These are phyloP conservation scores for Phialemonium atrogriseum DNA, from an alignment of 2,329 filamentous ascomycete species.

Conservation along the genomic window DNA sequence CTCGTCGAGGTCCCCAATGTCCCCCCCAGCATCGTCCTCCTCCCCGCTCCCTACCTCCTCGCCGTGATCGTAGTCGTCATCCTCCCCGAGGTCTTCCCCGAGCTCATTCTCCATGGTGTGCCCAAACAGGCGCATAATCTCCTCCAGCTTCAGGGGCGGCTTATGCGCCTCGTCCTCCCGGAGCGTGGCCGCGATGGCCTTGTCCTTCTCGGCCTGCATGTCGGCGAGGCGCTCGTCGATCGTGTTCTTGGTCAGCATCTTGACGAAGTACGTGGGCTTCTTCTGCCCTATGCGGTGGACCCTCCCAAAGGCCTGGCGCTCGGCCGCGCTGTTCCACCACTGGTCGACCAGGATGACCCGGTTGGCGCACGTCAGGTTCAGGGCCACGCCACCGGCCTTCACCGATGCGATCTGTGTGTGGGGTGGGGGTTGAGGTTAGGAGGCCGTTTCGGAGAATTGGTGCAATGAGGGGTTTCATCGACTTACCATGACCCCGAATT, in stretches of 20 bases:
- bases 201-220: slow-evolving; percentile 49
- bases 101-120: too few species aligned
- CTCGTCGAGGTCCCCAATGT: too few species aligned
- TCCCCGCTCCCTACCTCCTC: too few species aligned
- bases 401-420: slow-evolving; percentile 24
- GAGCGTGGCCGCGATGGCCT: slow-evolving; percentile 27
- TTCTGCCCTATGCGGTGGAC: slow-evolving; percentile 58
- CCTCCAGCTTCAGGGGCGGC: neutral
- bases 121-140: slow-evolving; percentile 3
- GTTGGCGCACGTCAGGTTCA: slow-evolving; percentile 35
- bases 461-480: slow-evolving; percentile 6
- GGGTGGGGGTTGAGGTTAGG: slow-evolving; percentile 1
- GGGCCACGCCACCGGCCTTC: slow-evolving; percentile 25
- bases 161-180: slow-evolving; percentile 2
- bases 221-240: slow-evolving; percentile 49
- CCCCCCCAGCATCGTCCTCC: too few species aligned
- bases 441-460: neutral
- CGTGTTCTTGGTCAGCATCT: slow-evolving; percentile 44
- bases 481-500: slow-evolving; percentile 26
- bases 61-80: too few species aligned
- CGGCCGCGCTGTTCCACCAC: slow-evolving; percentile 54
- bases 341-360: slow-evolving; percentile 46
- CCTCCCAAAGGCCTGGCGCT: slow-evolving; percentile 55
- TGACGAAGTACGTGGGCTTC: slow-evolving; percentile 49
- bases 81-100: too few species aligned